Evolutionary conservation across 805 yeast species (phyloP).

Genomic region (Metschnikowia gruessii): DNA sequence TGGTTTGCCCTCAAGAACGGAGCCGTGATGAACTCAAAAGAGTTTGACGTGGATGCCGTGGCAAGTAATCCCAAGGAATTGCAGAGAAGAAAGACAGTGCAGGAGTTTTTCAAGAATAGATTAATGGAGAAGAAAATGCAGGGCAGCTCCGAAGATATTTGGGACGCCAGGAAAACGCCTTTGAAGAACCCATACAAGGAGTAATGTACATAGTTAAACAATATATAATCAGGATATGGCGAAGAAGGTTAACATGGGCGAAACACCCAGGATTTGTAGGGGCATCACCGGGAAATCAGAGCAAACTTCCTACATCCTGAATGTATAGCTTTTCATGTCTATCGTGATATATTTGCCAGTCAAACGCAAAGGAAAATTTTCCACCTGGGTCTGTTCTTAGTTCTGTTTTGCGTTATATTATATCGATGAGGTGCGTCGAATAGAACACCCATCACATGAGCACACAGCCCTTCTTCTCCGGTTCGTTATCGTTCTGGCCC

Average conservation of each 20-base stretch:
- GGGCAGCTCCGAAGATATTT: constrained; percentile 83
- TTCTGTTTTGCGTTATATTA: not conserved
- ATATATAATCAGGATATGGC: not conserved
- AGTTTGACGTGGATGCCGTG: constrained; percentile 35
- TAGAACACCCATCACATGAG: constrained; percentile 27
- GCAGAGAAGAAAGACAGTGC: constrained; percentile 49
- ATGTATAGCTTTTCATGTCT: too few species aligned
- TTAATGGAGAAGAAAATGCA: constrained; percentile 56
- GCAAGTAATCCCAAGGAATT: constrained; percentile 46
- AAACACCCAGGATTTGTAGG: not conserved
- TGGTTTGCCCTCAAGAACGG: constrained; percentile 74
- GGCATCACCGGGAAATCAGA: not conserved
- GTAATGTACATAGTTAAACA: constrained; percentile 5
- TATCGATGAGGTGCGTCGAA: too few species aligned
- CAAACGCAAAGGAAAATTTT: not conserved
- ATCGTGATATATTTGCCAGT: too few species aligned
- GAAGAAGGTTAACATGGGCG: not conserved
- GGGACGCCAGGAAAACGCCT: constrained; percentile 51
- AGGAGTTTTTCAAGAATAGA: constrained; percentile 65
- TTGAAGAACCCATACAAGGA: constrained; percentile 40
- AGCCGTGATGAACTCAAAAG: constrained; percentile 20
- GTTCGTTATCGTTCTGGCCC: constrained; percentile 55
- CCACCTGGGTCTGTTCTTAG: not conserved
- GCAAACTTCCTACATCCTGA: too few species aligned
- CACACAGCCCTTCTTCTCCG: constrained; percentile 39